Percentiles rank a stretch among this genome's conserved stretches.
These are phyloP conservation scores for Phytopythium helicoides DNA, from an alignment of 352 stramenopile genomes.

Conservation along the genomic window DNA sequence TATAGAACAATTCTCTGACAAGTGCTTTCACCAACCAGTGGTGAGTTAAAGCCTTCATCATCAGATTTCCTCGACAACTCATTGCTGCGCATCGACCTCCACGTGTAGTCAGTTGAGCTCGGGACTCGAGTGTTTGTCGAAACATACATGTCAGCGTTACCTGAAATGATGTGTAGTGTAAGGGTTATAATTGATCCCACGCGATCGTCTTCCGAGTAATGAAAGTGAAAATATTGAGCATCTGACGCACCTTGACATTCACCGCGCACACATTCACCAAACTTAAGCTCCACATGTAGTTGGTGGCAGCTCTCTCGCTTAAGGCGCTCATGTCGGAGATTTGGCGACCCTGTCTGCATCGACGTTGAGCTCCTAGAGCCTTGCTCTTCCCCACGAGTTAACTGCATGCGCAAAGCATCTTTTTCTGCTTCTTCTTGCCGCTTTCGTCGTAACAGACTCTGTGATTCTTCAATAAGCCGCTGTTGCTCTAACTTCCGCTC, in stretches of 20 bases:
- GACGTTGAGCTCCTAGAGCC: constrained; percentile 1
- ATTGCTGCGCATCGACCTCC: constrained; percentile 32
- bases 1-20: constrained; percentile 57
- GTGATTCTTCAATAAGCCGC: constrained; percentile 38
- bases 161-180: constrained; percentile 38
- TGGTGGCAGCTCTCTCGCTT: constrained; percentile 51
- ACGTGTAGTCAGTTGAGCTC: constrained; percentile 70
- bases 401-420: constrained; percentile 39
- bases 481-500: constrained; percentile 43
- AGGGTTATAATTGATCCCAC: constrained; percentile 54
- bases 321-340: constrained; percentile 49
- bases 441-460: constrained; percentile 58
- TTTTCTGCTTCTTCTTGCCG: constrained; percentile 54
- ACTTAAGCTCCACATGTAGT: constrained; percentile 45
- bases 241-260: constrained; percentile 19
- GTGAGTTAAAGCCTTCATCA: neutral
- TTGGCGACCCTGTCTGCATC: constrained; percentile 9
- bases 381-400: constrained; percentile 15
- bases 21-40: constrained; percentile 6
- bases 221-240: constrained; percentile 56
- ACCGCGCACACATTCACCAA: constrained; percentile 36
- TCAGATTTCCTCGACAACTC: neutral
- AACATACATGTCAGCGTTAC: constrained; percentile 65
- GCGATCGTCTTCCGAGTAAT: constrained; percentile 25
- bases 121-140: constrained; percentile 66